Conservation (phyloP, 345 rosid genomes). For the Erucastrum elatum region DNA sequence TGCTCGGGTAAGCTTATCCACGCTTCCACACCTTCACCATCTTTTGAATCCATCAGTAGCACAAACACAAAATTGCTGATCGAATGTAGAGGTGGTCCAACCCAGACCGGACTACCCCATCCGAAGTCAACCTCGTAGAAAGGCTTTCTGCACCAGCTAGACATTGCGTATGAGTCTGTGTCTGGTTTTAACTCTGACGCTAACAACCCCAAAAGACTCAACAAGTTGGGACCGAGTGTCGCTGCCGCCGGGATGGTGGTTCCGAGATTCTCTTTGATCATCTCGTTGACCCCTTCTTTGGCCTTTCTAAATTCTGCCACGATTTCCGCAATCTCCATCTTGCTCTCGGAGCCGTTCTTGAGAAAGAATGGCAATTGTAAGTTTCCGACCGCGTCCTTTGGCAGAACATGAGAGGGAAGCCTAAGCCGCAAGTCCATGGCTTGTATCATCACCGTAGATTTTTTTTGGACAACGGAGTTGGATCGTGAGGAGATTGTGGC, state of each 20-base stretch:
- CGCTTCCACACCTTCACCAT: slow-evolving; percentile 48
- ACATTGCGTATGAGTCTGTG: slow-evolving; percentile 21
- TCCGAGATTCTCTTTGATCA: neutral
- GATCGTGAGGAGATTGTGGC: neutral
- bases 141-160: slow-evolving; percentile 48
- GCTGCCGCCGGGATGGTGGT: neutral
- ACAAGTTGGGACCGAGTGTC: neutral
- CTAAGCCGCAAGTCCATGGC: neutral
- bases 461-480: neutral
- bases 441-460: neutral
- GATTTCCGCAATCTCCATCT: neutral
- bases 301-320: neutral
- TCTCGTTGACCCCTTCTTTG: neutral
- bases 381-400: neutral
- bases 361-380: neutral
- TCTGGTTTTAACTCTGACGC: neutral
- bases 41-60: slow-evolving; percentile 32
- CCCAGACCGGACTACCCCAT: slow-evolving; percentile 51
- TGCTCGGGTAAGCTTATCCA: slow-evolving; percentile 45
- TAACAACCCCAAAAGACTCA: neutral
- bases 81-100: neutral
- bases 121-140: slow-evolving; percentile 49
- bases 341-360: neutral
- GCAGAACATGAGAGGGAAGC: neutral
- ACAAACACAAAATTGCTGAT: neutral